Conservation (phyloP, 139 green algal species). For the Volvox reticuliferus region DNA sequence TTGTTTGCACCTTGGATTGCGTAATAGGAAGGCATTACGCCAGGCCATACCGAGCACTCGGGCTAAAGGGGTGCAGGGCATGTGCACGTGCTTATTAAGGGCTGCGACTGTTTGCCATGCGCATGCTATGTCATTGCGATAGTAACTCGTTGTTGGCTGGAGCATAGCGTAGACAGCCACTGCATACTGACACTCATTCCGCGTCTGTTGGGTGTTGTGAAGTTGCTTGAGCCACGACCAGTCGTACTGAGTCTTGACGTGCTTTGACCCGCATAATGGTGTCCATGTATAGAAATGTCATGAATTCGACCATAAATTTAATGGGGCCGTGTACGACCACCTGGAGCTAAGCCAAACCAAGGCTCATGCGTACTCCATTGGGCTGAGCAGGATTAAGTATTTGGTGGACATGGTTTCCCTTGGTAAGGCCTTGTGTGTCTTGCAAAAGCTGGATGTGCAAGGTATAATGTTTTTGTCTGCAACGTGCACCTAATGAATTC, state of each 20-base stretch:
- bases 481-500: not conserved
- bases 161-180: not conserved
- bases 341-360: not conserved
- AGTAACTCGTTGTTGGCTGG: not conserved
- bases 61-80: too few species aligned
- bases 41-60: too few species aligned
- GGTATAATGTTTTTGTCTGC: not conserved
- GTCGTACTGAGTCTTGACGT: not conserved
- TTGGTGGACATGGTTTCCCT: conserved; percentile 12
- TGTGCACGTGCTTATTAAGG: too few species aligned
- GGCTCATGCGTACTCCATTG: conserved; percentile 12
- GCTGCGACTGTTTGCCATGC: too few species aligned
- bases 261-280: too few species aligned
- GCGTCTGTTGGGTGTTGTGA: not conserved
- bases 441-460: not conserved
- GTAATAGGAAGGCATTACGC: too few species aligned
- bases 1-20: too few species aligned
- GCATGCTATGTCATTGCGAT: not conserved
- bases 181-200: not conserved
- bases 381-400: conserved; percentile 17
- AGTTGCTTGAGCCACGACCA: not conserved
- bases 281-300: conserved; percentile 10
- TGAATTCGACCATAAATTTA: conserved; percentile 11
- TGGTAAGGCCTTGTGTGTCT: conserved; percentile 1
- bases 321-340: not conserved